Evolutionary conservation across 306 rosid species (phyloP).

Genomic region (Vachellia pachyceras): DNA sequence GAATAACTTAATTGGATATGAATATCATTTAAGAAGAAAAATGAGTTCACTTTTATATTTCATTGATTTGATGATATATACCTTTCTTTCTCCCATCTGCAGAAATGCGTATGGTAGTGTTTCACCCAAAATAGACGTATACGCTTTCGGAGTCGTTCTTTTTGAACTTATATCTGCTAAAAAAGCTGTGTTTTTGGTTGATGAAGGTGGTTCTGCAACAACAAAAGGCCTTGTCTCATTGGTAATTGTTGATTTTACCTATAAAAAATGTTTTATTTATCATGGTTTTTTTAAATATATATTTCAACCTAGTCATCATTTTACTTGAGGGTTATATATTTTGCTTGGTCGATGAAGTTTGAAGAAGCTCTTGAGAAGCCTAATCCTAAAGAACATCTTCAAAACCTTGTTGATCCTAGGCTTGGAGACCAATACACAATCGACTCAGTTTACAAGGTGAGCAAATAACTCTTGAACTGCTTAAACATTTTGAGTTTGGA

Average conservation of each 20-base stretch:
- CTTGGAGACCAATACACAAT: constrained; percentile 25
- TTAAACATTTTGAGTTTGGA: neutral
- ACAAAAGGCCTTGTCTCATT: constrained; percentile 63
- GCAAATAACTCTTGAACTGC: neutral
- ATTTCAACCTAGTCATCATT: neutral
- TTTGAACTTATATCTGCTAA: constrained; percentile 73
- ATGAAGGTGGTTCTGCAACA: constrained; percentile 35
- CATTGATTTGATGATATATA: neutral
- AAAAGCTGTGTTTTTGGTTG: constrained; percentile 56
- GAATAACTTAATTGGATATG: neutral
- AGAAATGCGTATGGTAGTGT: constrained; percentile 49
- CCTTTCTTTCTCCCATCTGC: constrained; percentile 26
- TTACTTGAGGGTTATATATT: neutral
- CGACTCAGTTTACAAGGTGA: constrained; percentile 70
- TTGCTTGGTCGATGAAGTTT: constrained; percentile 44
- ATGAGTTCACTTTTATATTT: neutral
- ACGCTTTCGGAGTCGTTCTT: constrained; percentile 42
- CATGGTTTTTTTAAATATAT: neutral
- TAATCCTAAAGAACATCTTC: constrained; percentile 50
- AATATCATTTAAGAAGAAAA: neutral
- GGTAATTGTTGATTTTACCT: constrained; percentile 46
- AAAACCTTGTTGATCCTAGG: constrained; percentile 55
- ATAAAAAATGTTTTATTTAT: neutral
- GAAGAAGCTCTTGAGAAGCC: constrained; percentile 57
- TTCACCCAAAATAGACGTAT: constrained; percentile 71